Base-by-base conservation (phyloP, 2,329 filamentous ascomycete genomes). In the Escovopsis sp. region DNA sequence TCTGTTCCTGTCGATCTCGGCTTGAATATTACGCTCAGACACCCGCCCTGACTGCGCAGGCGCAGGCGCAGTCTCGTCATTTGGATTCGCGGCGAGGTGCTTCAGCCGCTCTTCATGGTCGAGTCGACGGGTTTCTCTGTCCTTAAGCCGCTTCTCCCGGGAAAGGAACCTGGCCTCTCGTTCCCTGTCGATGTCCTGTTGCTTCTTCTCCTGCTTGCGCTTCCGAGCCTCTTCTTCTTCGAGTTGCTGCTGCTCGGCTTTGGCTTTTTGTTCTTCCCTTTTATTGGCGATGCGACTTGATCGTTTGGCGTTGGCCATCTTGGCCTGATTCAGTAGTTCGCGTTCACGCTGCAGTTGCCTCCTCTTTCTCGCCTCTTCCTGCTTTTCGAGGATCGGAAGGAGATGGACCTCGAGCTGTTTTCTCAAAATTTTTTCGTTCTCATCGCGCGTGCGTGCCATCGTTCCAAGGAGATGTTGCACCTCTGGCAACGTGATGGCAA, bases 231-330 rank as follows among this genome's bases (percentile, higher is more conserved):
- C 68, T 42, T 89, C 84, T 38, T 54, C 50, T 28, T 48, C 48
- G 5, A 50, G 51, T 12, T 52, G 54, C 19, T 55, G 75, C 51
- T 85, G 77, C 38, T 81, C 82, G 55, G 88, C 82, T 9, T 71
- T 76, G 15, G 70, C 72, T 51, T 82, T 74, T 46, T 85, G 79
- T 38, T 89, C 79, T 47, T 95, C 87, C 32, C 78, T 67, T 56
- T 86, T 93, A 49, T 75, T 74, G 15, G 89, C 88, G 50, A 98
- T 77, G 48, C 91, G 78, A 54, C 85, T 94, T 1, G 91, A 98
- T 48, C 91, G 73, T 64, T 98, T 98, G 4, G 91, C 89, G 44
- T 82, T 85, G n/a, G 86, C 86, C 64, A 96, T 73, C 58, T 91
- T 89, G 52, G 89, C 81, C 49, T 94, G 62, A 51, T 79, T 86